Evolutionary conservation across 257 asterid genomes (phyloP).

Genomic region (Paulownia fortunei): DNA sequence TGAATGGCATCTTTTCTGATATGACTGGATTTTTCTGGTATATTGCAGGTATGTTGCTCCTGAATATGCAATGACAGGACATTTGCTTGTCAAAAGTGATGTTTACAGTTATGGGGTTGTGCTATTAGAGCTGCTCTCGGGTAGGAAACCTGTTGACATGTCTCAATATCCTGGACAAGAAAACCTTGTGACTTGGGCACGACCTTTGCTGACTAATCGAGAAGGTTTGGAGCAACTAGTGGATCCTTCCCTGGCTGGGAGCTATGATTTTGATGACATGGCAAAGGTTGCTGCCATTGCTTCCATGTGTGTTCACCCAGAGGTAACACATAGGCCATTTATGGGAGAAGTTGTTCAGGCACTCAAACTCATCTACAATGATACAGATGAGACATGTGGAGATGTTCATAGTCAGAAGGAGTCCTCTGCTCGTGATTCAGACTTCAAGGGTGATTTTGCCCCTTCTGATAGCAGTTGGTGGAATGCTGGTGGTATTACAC

Average conservation of each 20-base stretch:
- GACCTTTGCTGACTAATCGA: conserved; percentile 77
- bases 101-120: conserved; percentile 97
- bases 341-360: conserved; percentile 99
- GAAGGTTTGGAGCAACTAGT: conserved; percentile 87
- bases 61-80: conserved; percentile 98
- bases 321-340: conserved; percentile 93
- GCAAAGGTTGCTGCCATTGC: conserved; percentile 96
- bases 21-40: neutral
- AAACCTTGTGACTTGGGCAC: conserved; percentile 97
- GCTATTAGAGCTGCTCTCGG: conserved; percentile 82
- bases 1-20: neutral
- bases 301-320: conserved; percentile 93
- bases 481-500: conserved; percentile 80
- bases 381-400: conserved; percentile 74
- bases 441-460: conserved; percentile 66
- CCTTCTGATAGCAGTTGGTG: conserved; percentile 98
- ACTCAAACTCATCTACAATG: conserved; percentile 87
- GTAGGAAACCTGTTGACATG: conserved; percentile 95
- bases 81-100: conserved; percentile 91
- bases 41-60: conserved; percentile 86
- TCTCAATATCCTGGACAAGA: conserved; percentile 94
- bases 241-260: conserved; percentile 85
- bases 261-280: conserved; percentile 85
- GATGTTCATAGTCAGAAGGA: conserved; percentile 80
- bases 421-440: conserved; percentile 85